Base-by-base conservation (phyloP, 2,329 filamentous ascomycete genomes). In the Thermoascus crustaceus region DNA sequence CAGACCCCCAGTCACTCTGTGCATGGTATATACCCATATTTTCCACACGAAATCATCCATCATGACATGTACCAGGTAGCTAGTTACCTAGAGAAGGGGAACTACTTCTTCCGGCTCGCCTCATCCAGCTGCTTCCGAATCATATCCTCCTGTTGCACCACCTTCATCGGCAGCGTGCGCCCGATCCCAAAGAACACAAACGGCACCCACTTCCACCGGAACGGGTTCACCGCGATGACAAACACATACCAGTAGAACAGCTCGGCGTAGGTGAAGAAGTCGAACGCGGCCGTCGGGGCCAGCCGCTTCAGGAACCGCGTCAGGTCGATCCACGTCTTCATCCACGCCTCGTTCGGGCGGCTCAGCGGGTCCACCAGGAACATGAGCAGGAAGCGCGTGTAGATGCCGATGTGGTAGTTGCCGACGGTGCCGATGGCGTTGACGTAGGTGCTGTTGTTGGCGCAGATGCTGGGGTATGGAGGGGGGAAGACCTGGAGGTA, bases 331-430 rank as follows among this genome's bases (percentile, higher is more conserved):
- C 86, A 93, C 16, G 77, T 71, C 61, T 82, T 73, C 84, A 91
- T 93, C 76, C 82, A 81, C 44, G 72, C 76, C 4, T 78, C 69
- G 2, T 71, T 73, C 0, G 86, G 85, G 0, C 82, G 72, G 0
- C 84, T 80, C 14, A 89, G 63, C 0, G 85, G 85, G 50, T 93
- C 85, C 9, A 81, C 71, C 36, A 93, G 70, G 55, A 91, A 91
- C 84, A 91, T 89, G 47, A 93, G 73, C 5, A 93, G 66, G 43
- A 93, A 82, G 4, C 86, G 73, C 0, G 85, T 93, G 63, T 91
- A 93, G 49, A 93, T 89, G 4, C 85, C 86, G 30, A 93, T 89
- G 51, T 93, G 85, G 72, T 83, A 89, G 57, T 91, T 88, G 0
- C 85, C 82, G 1, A 91, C 83, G 0, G 81, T 82, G 1, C 84